Evolutionary conservation across 2,329 filamentous ascomycete species (phyloP), one percentile per base, ranked within the genome.

Genomic region (Nothomitra cinnamomea): DNA sequence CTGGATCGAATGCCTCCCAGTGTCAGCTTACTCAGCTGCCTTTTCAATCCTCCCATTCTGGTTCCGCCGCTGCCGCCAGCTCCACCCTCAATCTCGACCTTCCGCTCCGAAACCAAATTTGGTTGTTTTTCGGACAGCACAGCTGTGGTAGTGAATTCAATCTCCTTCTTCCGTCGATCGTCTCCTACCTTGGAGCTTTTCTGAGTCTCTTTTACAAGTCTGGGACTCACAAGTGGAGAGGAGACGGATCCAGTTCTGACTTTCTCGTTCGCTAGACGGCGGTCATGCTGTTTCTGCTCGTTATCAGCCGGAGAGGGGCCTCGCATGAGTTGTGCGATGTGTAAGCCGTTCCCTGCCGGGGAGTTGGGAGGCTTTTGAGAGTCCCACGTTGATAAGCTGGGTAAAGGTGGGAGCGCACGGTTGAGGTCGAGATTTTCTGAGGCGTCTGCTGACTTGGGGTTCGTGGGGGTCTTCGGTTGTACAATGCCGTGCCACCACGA

Each of bases 361-460:
- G 5, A 22, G 8, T 25, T 15, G 13, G 43, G 28, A 2, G 43
- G 6, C 8, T 22, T 48, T n/a, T 48, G 43, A 17, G 45, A 35
- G 13, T 53, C 35, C 52, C 52, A 53, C n/a, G 42, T 48, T 13
- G 38, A 43, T 12, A 54, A 24, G 17, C 53, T 54, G 2, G 53
- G 53, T 15, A 54, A 25, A 19, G 53, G 53, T 21, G 53, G 53
- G 17, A 54, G 47, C 17, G 53, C 43, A 12, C 53, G 53, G 21
- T 54, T 54, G 19, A 54, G 45, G 17, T 54, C 42, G 4, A 51
- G 13, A 22, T 13, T 7, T 4, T 36, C 45, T 3, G 24, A 10
- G 5, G 21, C n/a, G 10, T 53, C 35, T 13, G 19, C 3, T 25
- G 8, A 10, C 21, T 12, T 19, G n/a, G 10, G 15, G 12, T 53